Evolutionary conservation across 1,139 yeast genomes (phyloP).

Genomic region (Geotrichum reessii): DNA sequence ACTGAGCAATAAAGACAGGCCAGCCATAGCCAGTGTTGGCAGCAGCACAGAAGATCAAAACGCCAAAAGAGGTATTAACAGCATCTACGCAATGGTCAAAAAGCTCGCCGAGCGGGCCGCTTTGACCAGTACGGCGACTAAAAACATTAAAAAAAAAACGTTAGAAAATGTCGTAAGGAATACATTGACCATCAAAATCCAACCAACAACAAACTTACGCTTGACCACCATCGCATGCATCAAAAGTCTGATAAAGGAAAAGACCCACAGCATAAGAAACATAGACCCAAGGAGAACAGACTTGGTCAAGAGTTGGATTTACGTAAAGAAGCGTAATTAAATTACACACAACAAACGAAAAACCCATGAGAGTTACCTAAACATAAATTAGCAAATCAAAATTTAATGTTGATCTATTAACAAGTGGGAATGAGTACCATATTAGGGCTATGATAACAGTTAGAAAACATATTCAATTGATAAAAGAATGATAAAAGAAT

Average conservation of each 20-base stretch:
- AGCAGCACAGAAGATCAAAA: slow-evolving; percentile 65
- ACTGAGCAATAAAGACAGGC: slow-evolving; percentile 59
- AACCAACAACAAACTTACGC: slow-evolving; percentile 46
- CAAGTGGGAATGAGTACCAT: neutral
- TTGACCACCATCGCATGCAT: slow-evolving; percentile 93
- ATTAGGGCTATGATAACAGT: neutral
- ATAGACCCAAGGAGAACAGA: slow-evolving; percentile 77
- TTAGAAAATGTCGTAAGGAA: neutral
- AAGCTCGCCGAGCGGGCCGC: slow-evolving; percentile 90
- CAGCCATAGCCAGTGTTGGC: slow-evolving; percentile 67
- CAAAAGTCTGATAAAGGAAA: slow-evolving; percentile 90
- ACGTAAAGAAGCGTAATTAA: slow-evolving; percentile 60
- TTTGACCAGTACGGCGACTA: slow-evolving; percentile 73
- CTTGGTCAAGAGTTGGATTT: slow-evolving; percentile 59
- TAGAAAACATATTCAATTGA: neutral
- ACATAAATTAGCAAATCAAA: slow-evolving; percentile 35
- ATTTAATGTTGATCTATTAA: neutral
- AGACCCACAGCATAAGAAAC: slow-evolving; percentile 75
- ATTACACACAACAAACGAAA: slow-evolving; percentile 62
- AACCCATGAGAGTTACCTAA: slow-evolving; percentile 74
- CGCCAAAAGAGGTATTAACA: slow-evolving; percentile 76
- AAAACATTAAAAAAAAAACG: neutral
- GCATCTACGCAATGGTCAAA: slow-evolving; percentile 94
- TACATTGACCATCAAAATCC: neutral
- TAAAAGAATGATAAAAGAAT: neutral